Percentiles rank a stretch among this genome's conserved stretches.
phyloP scores from a whole-genome alignment of 805 yeast genomes.

The Cyberlindnera xishuangbannaensis region DNA sequence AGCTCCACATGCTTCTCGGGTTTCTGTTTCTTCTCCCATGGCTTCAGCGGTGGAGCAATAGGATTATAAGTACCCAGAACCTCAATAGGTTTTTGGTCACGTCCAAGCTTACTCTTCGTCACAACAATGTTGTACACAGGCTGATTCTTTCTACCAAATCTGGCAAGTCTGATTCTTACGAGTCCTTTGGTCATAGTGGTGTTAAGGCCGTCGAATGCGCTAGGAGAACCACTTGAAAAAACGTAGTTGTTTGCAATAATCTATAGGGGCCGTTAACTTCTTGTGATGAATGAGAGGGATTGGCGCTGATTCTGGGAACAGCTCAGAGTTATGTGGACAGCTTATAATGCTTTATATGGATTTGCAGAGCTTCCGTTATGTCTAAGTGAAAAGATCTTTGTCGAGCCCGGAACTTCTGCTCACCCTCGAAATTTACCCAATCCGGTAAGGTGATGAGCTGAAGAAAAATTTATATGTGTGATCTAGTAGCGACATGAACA shows the following conservation, averaged over 20 bases:
- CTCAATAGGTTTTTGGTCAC: constrained; percentile 86
- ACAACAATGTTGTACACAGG: constrained; percentile 94
- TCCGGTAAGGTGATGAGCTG: constrained; percentile 5
- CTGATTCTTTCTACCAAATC: constrained; percentile 84
- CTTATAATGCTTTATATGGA: too few species aligned
- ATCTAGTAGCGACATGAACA: too few species aligned
- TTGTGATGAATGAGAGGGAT: too few species aligned
- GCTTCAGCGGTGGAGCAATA: constrained; percentile 62
- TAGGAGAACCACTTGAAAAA: too few species aligned
- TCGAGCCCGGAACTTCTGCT: neutral
- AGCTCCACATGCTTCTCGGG: constrained; percentile 75
- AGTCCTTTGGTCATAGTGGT: constrained; percentile 63
- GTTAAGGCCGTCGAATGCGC: too few species aligned
- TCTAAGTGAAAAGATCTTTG: constrained; percentile 1
- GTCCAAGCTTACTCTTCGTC: constrained; percentile 65
- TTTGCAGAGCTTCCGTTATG: too few species aligned
- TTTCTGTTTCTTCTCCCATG: constrained; percentile 45
- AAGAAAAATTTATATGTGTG: constrained; percentile 6
- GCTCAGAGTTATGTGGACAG: too few species aligned
- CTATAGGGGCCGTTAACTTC: too few species aligned
- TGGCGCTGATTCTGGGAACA: too few species aligned
- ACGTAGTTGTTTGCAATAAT: too few species aligned
- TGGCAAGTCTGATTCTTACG: constrained; percentile 82
- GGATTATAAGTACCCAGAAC: constrained; percentile 95
- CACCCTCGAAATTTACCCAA: constrained; percentile 5